These are phyloP conservation scores for Aureobasidium mangrovei DNA, from an alignment of 2,329 filamentous ascomycete genomes.

Conservation along the genomic window DNA sequence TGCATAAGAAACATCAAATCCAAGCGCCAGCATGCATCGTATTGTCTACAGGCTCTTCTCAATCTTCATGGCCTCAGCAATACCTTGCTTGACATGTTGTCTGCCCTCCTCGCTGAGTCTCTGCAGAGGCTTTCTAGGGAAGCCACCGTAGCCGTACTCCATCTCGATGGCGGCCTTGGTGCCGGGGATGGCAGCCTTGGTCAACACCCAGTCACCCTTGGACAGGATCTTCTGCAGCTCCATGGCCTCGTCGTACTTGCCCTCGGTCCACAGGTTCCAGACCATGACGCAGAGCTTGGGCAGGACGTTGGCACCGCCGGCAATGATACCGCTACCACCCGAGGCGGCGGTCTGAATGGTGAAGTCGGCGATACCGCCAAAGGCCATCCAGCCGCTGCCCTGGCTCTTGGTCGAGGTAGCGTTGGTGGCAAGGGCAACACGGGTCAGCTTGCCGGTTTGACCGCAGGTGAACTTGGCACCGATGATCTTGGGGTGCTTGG, in stretches of 20 bases:
- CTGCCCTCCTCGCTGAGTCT: slow-evolving; percentile 47
- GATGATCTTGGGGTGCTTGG: slow-evolving; percentile 63
- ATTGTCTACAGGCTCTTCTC: slow-evolving; percentile 21
- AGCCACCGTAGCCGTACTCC: slow-evolving; percentile 74
- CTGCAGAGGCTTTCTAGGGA: slow-evolving; percentile 64
- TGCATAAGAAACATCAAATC: slow-evolving; percentile 1
- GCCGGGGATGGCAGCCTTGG: slow-evolving; percentile 74
- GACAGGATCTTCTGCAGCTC: slow-evolving; percentile 69
- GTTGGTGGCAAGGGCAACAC: slow-evolving; percentile 63
- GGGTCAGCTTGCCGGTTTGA: slow-evolving; percentile 80
- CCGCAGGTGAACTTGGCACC: slow-evolving; percentile 90
- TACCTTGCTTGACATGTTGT: slow-evolving; percentile 24
- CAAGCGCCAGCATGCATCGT: slow-evolving; percentile 4
- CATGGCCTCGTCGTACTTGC: slow-evolving; percentile 66
- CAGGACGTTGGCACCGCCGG: slow-evolving; percentile 76
- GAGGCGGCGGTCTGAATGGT: slow-evolving; percentile 71
- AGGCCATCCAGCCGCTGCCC: slow-evolving; percentile 62
- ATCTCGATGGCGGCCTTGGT: slow-evolving; percentile 75
- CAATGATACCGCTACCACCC: slow-evolving; percentile 76
- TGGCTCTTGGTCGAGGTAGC: slow-evolving; percentile 55
- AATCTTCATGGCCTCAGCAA: slow-evolving; percentile 23
- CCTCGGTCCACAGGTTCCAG: slow-evolving; percentile 66
- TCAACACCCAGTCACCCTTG: slow-evolving; percentile 73
- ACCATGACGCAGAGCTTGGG: slow-evolving; percentile 73
- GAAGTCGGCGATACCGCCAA: slow-evolving; percentile 82